These are phyloP conservation scores for Laburnicola sp. DNA, from an alignment of 2,329 filamentous ascomycete species.

Conservation along the genomic window DNA sequence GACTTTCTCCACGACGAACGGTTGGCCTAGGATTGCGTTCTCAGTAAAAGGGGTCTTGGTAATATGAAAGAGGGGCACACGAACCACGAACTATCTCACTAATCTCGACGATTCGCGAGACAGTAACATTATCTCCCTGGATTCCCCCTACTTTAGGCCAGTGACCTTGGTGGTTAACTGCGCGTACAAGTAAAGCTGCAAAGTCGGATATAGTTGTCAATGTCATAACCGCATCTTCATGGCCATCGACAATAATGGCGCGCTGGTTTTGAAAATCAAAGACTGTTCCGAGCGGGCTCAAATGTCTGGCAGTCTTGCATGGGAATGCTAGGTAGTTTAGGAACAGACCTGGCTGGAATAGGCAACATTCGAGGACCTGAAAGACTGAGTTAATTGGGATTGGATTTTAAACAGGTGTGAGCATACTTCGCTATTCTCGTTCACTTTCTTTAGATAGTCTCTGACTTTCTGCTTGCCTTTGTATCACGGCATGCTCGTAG, in stretches of 20 bases:
- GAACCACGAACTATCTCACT: conserved; percentile 15
- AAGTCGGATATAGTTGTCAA: conserved; percentile 18
- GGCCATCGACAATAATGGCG: conserved; percentile 17
- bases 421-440: conserved; percentile 51
- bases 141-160: conserved; percentile 21
- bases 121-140: conserved; percentile 9
- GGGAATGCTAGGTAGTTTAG: conserved; percentile 56
- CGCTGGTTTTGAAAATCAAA: no score
- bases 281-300: no score
- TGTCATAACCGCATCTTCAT: conserved; percentile 37
- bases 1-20: conserved; percentile 50
- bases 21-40: no score
- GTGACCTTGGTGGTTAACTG: conserved; percentile 14
- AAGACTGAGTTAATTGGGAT: background rate
- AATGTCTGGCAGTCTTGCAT: no score
- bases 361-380: conserved; percentile 57
- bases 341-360: conserved; percentile 58
- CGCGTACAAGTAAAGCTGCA: conserved; percentile 9
- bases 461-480: conserved; percentile 51
- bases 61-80: background rate
- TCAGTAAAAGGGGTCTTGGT: background rate
- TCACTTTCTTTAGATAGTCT: conserved; percentile 55
- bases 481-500: conserved; percentile 52
- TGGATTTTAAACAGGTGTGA: no score
- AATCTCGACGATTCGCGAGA: conserved; percentile 10